Evolutionary conservation across 441 rosid species (phyloP).

Genomic region (Arabidopsis hybrid): DNA sequence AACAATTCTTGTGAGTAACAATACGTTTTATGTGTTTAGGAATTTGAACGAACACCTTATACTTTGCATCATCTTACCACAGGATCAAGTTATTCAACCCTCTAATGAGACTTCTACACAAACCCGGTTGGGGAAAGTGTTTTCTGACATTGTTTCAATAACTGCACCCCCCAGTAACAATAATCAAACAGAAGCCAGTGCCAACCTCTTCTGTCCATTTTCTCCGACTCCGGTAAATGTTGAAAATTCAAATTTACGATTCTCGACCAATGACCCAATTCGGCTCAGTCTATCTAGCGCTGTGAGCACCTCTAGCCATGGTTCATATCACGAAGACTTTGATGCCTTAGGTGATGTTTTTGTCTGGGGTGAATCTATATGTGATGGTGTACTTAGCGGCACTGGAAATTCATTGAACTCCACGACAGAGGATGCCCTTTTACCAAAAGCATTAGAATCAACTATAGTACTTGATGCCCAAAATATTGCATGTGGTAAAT

Average conservation of each 20-base stretch:
- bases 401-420: slow-evolving; percentile 45
- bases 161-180: slow-evolving; percentile 49
- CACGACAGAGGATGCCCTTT: slow-evolving; percentile 56
- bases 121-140: slow-evolving; percentile 63
- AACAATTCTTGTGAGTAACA: slow-evolving; percentile 57
- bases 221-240: slow-evolving; percentile 36
- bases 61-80: slow-evolving; percentile 25
- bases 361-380: slow-evolving; percentile 80
- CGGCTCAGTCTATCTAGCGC: slow-evolving; percentile 79
- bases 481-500: slow-evolving; percentile 76
- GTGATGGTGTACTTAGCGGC: slow-evolving; percentile 63
- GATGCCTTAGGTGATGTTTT: slow-evolving; percentile 84
- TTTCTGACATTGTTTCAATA: slow-evolving; percentile 63
- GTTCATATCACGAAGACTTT: slow-evolving; percentile 67
- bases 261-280: slow-evolving; percentile 54
- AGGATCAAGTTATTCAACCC: slow-evolving; percentile 60
- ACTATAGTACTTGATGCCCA: slow-evolving; percentile 70
- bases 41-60: slow-evolving; percentile 16
- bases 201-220: slow-evolving; percentile 45
- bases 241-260: slow-evolving; percentile 55
- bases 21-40: slow-evolving; percentile 22
- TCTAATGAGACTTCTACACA: slow-evolving; percentile 53
- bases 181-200: slow-evolving; percentile 53
- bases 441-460: slow-evolving; percentile 76
- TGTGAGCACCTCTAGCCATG: slow-evolving; percentile 78